Conservation (phyloP, 345 rosid species). For the Raphanus sativus region DNA sequence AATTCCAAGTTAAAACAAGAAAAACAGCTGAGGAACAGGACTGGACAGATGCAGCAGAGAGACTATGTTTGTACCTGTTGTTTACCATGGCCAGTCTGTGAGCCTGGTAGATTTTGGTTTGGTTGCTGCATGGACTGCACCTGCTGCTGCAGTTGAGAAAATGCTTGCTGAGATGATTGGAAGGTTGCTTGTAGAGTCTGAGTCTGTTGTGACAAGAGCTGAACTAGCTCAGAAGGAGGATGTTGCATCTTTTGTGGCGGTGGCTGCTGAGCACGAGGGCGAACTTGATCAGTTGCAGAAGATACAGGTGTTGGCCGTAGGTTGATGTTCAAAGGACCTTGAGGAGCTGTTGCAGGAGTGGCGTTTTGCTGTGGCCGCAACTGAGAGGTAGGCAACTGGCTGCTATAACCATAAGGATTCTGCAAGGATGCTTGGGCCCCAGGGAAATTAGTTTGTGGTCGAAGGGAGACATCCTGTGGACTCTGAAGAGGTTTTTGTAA, state of each 20-base stretch:
- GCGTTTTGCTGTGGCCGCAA: slow-evolving; percentile 51
- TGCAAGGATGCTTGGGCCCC: slow-evolving; percentile 50
- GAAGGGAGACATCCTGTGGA: slow-evolving; percentile 55
- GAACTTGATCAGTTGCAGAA: slow-evolving; percentile 52
- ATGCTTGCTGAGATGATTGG: slow-evolving; percentile 92
- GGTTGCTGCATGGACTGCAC: slow-evolving; percentile 87
- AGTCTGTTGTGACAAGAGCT: slow-evolving; percentile 86
- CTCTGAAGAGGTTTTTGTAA: slow-evolving; percentile 60
- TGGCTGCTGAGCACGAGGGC: slow-evolving; percentile 60
- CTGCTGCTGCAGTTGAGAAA: slow-evolving; percentile 84
- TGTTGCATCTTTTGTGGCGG: slow-evolving; percentile 65
- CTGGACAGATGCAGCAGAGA: background rate
- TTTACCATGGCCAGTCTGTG: slow-evolving; percentile 58
- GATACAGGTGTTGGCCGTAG: slow-evolving; percentile 46
- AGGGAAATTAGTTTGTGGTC: slow-evolving; percentile 45
- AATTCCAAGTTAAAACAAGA: background rate
- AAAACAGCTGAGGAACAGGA: slow-evolving; percentile 1
- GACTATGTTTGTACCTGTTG: slow-evolving; percentile 64
- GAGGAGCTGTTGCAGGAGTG: slow-evolving; percentile 46
- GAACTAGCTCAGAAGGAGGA: slow-evolving; percentile 92
- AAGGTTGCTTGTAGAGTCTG: slow-evolving; percentile 86
- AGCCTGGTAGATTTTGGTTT: slow-evolving; percentile 51
- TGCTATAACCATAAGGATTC: slow-evolving; percentile 48
- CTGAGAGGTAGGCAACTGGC: slow-evolving; percentile 59
- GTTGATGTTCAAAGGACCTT: slow-evolving; percentile 53